Percentiles rank a stretch among this genome's conserved stretches.
Conservation (phyloP, 495 filamentous ascomycete genomes). For the Tuber calosporum region DNA sequence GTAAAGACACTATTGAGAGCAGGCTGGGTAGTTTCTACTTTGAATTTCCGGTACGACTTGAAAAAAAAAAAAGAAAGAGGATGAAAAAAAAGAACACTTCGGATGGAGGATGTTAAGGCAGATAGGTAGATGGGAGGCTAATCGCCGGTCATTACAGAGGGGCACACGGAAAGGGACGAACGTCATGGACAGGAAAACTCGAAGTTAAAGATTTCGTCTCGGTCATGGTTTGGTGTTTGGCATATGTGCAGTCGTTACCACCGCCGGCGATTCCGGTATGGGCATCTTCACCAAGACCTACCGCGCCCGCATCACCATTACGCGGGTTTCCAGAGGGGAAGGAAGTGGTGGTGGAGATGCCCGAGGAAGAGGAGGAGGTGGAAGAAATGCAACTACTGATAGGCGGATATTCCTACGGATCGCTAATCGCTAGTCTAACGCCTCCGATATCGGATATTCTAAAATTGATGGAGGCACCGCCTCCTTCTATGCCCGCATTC, state of each 20-base stretch:
- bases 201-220: slow-evolving; percentile 77
- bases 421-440: slow-evolving; percentile 66
- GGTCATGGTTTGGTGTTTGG: slow-evolving; percentile 51
- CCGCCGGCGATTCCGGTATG: background rate
- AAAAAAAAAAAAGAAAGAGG: background rate
- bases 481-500: slow-evolving; percentile 48
- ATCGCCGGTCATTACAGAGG: slow-evolving; percentile 52
- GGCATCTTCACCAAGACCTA: slow-evolving; percentile 23
- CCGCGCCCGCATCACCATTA: background rate
- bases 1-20: slow-evolving; percentile 55
- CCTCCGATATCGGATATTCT: slow-evolving; percentile 57
- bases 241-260: slow-evolving; percentile 19
- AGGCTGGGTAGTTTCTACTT: slow-evolving; percentile 74
- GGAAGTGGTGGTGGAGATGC: background rate
- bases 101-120: background rate
- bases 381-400: slow-evolving; percentile 49
- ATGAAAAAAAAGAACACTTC: background rate
- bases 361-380: background rate
- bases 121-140: background rate
- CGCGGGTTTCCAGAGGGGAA: background rate
- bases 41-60: slow-evolving; percentile 74
- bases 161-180: slow-evolving; percentile 62
- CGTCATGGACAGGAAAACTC: slow-evolving; percentile 74
- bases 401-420: slow-evolving; percentile 88
- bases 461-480: slow-evolving; percentile 51